A percentile compares a stretch with the other conserved stretches of the same genome.
phyloP scores from a whole-genome alignment of 306 rosid species.

The Vigna trinervia region DNA sequence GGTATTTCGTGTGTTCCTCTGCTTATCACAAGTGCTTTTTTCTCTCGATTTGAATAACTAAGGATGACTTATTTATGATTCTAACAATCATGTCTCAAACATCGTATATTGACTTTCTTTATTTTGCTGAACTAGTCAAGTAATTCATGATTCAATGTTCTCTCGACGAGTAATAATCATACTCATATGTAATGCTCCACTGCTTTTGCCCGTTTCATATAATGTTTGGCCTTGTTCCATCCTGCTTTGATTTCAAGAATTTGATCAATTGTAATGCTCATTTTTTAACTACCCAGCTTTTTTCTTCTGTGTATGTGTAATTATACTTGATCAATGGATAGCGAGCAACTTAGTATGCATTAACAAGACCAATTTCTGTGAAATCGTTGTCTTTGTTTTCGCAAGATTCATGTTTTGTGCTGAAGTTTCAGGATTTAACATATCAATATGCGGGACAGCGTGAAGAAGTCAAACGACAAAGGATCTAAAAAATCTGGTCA shows the following conservation, averaged over 20 bases:
- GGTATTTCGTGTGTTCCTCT: constrained; percentile 38
- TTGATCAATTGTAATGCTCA: constrained; percentile 7
- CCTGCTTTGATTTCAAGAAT: constrained; percentile 30
- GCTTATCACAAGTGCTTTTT: constrained; percentile 25
- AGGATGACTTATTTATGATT: constrained; percentile 10
- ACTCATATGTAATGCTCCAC: constrained; percentile 32
- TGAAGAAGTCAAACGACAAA: constrained; percentile 50
- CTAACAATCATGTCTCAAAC: constrained; percentile 40
- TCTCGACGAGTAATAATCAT: constrained; percentile 15
- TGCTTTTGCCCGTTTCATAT: not conserved
- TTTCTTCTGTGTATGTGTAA: constrained; percentile 6
- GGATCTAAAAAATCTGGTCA: constrained; percentile 54
- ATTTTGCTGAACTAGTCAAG: constrained; percentile 29
- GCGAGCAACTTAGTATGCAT: constrained; percentile 14
- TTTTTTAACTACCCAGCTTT: not conserved
- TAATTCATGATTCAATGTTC: constrained; percentile 37
- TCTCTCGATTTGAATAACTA: constrained; percentile 25
- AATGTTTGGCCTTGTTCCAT: constrained; percentile 17
- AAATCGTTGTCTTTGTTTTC: not conserved
- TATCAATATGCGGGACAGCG: constrained; percentile 60
- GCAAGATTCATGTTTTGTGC: constrained; percentile 24
- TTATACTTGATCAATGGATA: not conserved
- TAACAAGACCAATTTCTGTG: constrained; percentile 6
- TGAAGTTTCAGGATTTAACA: constrained; percentile 49
- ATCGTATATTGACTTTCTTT: constrained; percentile 9